Evolutionary conservation across 495 filamentous ascomycete species (phyloP), one percentile per base, ranked within the genome.

Genomic region (Podospora pseudocomata): DNA sequence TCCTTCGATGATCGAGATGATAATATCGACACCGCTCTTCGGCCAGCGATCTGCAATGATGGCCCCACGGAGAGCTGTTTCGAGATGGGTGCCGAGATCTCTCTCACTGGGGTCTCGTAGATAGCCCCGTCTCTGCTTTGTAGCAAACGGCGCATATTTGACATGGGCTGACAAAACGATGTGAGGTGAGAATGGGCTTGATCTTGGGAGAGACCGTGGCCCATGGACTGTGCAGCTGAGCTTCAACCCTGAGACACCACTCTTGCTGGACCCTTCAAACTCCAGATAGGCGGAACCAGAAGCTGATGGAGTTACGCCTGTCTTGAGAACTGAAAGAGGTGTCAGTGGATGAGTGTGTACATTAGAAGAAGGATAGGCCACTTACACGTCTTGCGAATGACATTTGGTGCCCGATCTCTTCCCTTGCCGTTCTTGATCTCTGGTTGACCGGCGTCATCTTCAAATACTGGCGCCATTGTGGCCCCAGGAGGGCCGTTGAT

Each of bases 141-240:
- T 90, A 0, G 96, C 94, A 72, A 99, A 99, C 0, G 95, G 93
- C 0, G 96, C 94, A 73, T 95, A 98, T 80, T 97, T 98, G 74
- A 99, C 90, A 71, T 95, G 90, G 0, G 93, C 93, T 6, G 91
- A 93, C 58, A 99, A 85, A 63, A 96, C 89, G 32, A 97, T 88
- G 73, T 97, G 91, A 9, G 96, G 92, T 9, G 90, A 91, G 83
- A 96, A 99, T 15, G 91, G 87, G 27, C 91, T 91, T 30, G 91
- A 95, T 70, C 92, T 89, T 3, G 96, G 93, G 44, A 99, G 87
- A 7, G 95, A 92, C 64, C 92, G 89, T 15, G 95, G 95, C 1
- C 95, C 95, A 77, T 98, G 95, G 61, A 98, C 92, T 32, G 92
- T 92, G 75, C 92, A 95, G 68, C 89, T 91, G 58, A 99, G 84